Evolutionary conservation across 352 stramenopile genomes (phyloP).

Genomic region (Pythium brachiatum): DNA sequence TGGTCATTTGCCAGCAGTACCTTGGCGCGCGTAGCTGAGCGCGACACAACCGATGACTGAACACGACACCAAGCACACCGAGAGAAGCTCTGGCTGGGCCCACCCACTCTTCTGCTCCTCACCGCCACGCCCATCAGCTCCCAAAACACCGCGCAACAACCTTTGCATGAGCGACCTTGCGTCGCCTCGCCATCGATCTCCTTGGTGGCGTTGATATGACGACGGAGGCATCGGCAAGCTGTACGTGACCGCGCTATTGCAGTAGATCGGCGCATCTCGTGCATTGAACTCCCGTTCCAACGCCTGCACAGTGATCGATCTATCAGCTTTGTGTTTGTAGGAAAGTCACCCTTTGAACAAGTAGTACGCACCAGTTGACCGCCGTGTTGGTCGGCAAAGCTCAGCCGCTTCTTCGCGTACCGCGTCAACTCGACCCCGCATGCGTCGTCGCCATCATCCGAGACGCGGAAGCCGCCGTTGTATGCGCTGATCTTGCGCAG

Average conservation of each 20-base stretch:
- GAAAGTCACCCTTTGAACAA: not conserved
- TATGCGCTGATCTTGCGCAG: conserved; percentile 57
- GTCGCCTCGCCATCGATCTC: not conserved
- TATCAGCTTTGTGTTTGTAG: not conserved
- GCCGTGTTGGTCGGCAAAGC: conserved; percentile 58
- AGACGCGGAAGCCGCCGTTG: conserved; percentile 25
- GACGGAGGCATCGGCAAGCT: conserved; percentile 6
- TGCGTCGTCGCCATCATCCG: conserved; percentile 6
- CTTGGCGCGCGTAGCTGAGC: conserved; percentile 25
- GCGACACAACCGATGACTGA: conserved; percentile 43
- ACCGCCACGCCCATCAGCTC: conserved; percentile 12
- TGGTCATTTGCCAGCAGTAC: not conserved
- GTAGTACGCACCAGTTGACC: conserved; percentile 37
- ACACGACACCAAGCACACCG: conserved; percentile 55
- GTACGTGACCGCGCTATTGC: conserved; percentile 30
- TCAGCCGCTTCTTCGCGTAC: conserved; percentile 55
- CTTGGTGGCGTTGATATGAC: not conserved
- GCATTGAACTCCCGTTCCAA: conserved; percentile 45
- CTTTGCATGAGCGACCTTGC: conserved; percentile 24
- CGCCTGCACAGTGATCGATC: conserved; percentile 7
- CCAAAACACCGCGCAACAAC: conserved; percentile 22
- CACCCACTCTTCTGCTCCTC: conserved; percentile 36
- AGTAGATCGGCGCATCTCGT: conserved; percentile 44
- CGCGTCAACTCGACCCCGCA: conserved; percentile 25
- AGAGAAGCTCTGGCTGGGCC: conserved; percentile 45